phyloP scores from a whole-genome alignment of 2,329 filamentous ascomycete species.

The Exophiala xenobiotica region DNA sequence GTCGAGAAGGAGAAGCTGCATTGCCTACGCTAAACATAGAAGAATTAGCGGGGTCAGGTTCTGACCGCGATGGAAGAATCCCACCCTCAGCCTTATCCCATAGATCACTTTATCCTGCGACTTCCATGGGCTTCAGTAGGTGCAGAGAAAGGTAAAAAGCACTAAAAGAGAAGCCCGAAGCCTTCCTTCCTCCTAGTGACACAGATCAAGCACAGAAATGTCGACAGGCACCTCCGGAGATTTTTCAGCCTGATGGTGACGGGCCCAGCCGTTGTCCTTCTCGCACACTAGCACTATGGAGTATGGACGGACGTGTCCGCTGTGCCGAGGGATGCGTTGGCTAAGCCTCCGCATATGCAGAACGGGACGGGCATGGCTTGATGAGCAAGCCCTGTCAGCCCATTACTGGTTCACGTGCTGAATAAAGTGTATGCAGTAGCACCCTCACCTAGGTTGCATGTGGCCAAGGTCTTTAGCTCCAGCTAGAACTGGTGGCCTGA shows the following conservation, averaged over 20 bases:
- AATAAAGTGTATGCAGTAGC: too few relatives aligned
- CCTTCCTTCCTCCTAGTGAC: neutral
- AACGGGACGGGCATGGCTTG: neutral
- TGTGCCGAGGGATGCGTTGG: neutral
- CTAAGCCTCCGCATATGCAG: neutral
- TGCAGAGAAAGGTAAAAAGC: too few relatives aligned
- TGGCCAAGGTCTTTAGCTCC: too few relatives aligned
- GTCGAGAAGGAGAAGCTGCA: too few relatives aligned
- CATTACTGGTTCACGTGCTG: neutral
- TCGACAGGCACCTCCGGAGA: neutral
- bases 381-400: neutral
- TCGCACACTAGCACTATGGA: neutral
- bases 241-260: neutral
- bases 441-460: too few relatives aligned
- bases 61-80: neutral
- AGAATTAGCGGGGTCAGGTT: neutral
- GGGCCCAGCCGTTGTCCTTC: neutral
- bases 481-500: neutral
- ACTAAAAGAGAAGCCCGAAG: too few relatives aligned
- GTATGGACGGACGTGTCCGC: neutral
- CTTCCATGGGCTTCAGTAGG: too few relatives aligned
- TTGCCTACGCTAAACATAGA: neutral
- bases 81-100: neutral
- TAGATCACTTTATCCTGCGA: neutral
- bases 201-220: neutral